These are phyloP conservation scores for Suhomyces terraborum DNA, from an alignment of 1,139 yeast genomes.

Conservation along the genomic window DNA sequence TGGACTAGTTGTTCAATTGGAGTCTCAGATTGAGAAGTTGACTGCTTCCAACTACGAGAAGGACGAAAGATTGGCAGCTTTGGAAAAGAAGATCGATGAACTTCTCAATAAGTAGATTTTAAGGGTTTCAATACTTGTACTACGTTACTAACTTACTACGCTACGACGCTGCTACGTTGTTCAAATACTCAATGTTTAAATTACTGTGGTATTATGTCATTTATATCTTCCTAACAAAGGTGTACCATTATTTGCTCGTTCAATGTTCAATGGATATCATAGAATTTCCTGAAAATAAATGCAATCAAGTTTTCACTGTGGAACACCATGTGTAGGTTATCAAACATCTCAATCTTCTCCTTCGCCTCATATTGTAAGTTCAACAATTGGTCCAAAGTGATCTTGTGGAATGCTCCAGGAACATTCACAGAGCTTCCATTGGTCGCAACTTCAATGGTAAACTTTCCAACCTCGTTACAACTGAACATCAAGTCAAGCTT, in stretches of 20 bases:
- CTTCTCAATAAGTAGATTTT: slow-evolving; percentile 27
- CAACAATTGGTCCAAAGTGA: slow-evolving; percentile 69
- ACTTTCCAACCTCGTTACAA: slow-evolving; percentile 72
- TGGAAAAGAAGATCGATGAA: slow-evolving; percentile 46
- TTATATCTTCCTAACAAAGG: background rate
- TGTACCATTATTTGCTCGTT: no score
- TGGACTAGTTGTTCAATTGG: slow-evolving; percentile 55
- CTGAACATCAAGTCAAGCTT: slow-evolving; percentile 75
- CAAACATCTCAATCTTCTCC: slow-evolving; percentile 55
- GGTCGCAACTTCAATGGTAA: slow-evolving; percentile 64
- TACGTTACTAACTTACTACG: no score
- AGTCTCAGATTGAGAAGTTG: slow-evolving; percentile 53
- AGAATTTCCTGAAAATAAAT: slow-evolving; percentile 73
- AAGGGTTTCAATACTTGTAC: background rate
- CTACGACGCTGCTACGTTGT: no score
- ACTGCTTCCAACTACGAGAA: slow-evolving; percentile 58
- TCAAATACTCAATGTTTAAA: no score
- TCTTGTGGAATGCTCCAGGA: slow-evolving; percentile 54
- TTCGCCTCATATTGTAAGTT: slow-evolving; percentile 66
- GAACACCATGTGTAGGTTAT: slow-evolving; percentile 59
- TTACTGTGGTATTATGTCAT: no score
- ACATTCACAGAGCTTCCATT: slow-evolving; percentile 38
- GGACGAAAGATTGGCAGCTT: slow-evolving; percentile 55
- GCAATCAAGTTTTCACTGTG: slow-evolving; percentile 66
- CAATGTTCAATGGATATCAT: slow-evolving; percentile 40